Evolutionary conservation across 306 rosid species (phyloP).

Genomic region (Herpetospermum pedunculosum): DNA sequence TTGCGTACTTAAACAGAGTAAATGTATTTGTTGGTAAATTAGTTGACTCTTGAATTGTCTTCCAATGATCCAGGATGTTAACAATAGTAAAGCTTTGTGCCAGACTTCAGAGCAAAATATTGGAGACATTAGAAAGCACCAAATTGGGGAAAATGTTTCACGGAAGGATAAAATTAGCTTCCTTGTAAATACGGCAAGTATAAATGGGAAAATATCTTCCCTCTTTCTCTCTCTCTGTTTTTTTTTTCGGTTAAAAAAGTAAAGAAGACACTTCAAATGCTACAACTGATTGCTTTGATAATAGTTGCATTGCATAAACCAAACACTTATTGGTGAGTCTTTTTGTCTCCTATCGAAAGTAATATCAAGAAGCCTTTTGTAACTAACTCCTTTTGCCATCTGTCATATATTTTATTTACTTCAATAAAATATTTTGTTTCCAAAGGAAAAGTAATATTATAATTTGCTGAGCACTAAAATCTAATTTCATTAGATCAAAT

Average conservation of each 20-base stretch:
- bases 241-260: background rate
- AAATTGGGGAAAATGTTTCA: slow-evolving; percentile 31
- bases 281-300: background rate
- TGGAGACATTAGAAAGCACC: slow-evolving; percentile 14
- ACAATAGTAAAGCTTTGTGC: slow-evolving; percentile 8
- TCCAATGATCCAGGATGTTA: slow-evolving; percentile 17
- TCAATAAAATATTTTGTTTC: background rate
- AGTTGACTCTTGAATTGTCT: background rate
- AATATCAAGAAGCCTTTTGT: background rate
- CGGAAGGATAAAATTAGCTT: slow-evolving; percentile 27
- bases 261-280: background rate
- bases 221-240: background rate
- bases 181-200: slow-evolving; percentile 32
- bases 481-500: no score
- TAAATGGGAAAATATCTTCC: background rate
- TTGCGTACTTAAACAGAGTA: background rate
- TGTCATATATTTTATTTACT: background rate
- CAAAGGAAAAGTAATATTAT: no score
- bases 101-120: slow-evolving; percentile 14
- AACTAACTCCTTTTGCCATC: background rate
- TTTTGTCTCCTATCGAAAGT: background rate
- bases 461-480: no score
- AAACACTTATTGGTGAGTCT: background rate
- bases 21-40: background rate
- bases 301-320: background rate